phyloP scores from a whole-genome alignment of 2,329 filamentous ascomycete species.

The Juglanconis sp. region DNA sequence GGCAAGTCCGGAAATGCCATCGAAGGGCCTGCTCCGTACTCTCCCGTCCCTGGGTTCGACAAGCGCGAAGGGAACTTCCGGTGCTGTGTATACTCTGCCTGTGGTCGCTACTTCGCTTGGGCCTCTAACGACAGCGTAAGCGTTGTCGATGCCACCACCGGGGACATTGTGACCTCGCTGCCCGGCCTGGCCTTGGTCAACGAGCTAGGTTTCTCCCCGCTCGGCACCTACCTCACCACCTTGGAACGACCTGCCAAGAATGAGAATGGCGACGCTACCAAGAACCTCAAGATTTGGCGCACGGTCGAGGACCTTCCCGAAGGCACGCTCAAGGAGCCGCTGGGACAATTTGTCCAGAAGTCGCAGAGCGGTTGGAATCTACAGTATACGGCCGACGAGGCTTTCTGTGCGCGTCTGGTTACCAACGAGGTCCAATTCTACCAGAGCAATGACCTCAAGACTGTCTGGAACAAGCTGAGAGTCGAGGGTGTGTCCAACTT shows the following conservation, averaged over 20 bases:
- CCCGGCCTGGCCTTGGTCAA: conserved; percentile 75
- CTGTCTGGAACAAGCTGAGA: conserved; percentile 91
- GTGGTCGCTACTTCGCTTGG: conserved; percentile 95
- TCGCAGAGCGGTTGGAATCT: conserved; percentile 94
- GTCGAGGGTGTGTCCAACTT: conserved; percentile 90
- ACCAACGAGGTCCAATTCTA: conserved; percentile 99
- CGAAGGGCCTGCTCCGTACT: conserved; percentile 64
- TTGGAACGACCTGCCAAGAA: conserved; percentile 95
- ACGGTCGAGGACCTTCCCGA: conserved; percentile 68
- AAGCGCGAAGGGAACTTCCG: conserved; percentile 92
- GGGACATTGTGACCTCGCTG: conserved; percentile 70
- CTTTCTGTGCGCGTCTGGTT: conserved; percentile 86
- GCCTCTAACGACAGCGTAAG: conserved; percentile 83
- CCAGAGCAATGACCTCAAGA: conserved; percentile 78
- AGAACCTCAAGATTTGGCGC: conserved; percentile 97
- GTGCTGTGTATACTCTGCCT: conserved; percentile 92
- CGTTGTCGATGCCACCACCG: conserved; percentile 77
- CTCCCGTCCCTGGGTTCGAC: conserved; percentile 75
- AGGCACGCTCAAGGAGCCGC: conserved; percentile 64
- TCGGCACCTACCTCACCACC: conserved; percentile 89
- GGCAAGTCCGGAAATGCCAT: conserved; percentile 34
- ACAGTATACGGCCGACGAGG: conserved; percentile 92
- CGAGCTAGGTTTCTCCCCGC: conserved; percentile 90
- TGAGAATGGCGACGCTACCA: conserved; percentile 85
- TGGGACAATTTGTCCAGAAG: conserved; percentile 94